These are phyloP conservation scores for Corylus avellana DNA, from an alignment of 306 rosid genomes.

Conservation along the genomic window DNA sequence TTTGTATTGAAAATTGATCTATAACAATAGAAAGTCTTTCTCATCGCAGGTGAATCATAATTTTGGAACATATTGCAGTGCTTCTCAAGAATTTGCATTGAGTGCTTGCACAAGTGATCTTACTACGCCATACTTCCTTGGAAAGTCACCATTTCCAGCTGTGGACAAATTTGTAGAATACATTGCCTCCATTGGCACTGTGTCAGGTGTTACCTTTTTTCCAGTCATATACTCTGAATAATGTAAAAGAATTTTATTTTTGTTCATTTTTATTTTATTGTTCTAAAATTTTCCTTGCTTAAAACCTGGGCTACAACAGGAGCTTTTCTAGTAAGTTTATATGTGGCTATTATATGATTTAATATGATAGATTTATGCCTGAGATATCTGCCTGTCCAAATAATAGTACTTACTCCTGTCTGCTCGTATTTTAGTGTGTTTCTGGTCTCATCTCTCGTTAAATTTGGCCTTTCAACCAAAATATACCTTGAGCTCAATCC, in stretches of 20 bases:
- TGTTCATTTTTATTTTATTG: conserved; percentile 9
- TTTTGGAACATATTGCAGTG: conserved; percentile 33
- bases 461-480: background rate
- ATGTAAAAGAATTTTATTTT: conserved; percentile 1
- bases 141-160: conserved; percentile 80
- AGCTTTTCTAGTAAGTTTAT: background rate
- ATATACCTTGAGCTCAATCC: background rate
- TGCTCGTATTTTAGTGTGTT: background rate
- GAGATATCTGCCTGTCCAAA: conserved; percentile 5
- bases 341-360: conserved; percentile 9
- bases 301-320: conserved; percentile 11
- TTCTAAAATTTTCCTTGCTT: conserved; percentile 9
- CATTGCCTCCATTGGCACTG: conserved; percentile 63
- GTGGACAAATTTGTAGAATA: conserved; percentile 72
- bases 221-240: conserved; percentile 15
- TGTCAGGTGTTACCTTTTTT: conserved; percentile 53
- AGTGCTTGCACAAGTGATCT: conserved; percentile 43
- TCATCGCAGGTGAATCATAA: conserved; percentile 55
- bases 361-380: background rate
- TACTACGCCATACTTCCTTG: conserved; percentile 66
- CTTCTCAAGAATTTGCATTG: conserved; percentile 38
- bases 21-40: conserved; percentile 5
- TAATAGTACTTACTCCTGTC: background rate
- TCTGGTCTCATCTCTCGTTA: background rate
- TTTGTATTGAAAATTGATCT: conserved; percentile 3